These are phyloP conservation scores for Closterium sp. DNA, from an alignment of 139 green algal species.

Conservation along the genomic window DNA sequence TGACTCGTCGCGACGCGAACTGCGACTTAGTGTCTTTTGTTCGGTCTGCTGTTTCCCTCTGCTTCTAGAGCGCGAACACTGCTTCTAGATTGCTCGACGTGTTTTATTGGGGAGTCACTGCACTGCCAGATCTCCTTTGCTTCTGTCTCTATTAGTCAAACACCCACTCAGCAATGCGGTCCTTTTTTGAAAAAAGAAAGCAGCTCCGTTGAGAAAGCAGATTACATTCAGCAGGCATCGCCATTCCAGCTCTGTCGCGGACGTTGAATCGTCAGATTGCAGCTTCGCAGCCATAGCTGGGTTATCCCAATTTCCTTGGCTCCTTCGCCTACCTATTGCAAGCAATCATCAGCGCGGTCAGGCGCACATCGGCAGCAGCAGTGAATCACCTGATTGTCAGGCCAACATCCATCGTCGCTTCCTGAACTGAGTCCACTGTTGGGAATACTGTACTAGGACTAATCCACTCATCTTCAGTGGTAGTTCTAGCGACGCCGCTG, in stretches of 20 bases:
- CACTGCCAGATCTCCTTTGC: neutral
- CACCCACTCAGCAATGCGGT: neutral
- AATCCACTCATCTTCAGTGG: neutral
- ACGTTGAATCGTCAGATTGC: neutral
- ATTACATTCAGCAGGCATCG: neutral
- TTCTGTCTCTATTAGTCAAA: too few species aligned
- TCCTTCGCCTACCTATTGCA: neutral
- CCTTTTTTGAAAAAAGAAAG: neutral
- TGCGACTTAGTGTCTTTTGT: neutral
- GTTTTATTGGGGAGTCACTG: neutral
- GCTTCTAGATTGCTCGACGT: neutral
- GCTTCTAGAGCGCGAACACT: neutral
- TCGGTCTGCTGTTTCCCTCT: neutral
- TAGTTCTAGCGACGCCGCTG: neutral
- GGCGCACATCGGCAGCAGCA: neutral
- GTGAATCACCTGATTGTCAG: neutral
- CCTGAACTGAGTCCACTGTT: neutral
- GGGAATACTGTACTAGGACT: neutral
- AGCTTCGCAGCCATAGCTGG: neutral
- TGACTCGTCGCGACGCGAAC: neutral
- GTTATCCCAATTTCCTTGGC: neutral
- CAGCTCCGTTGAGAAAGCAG: neutral
- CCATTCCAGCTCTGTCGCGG: neutral
- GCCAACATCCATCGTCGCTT: neutral
- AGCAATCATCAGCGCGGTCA: neutral